phyloP scores from a whole-genome alignment of 1,139 yeast genomes.

The Yamadazyma songkhlaensis region DNA sequence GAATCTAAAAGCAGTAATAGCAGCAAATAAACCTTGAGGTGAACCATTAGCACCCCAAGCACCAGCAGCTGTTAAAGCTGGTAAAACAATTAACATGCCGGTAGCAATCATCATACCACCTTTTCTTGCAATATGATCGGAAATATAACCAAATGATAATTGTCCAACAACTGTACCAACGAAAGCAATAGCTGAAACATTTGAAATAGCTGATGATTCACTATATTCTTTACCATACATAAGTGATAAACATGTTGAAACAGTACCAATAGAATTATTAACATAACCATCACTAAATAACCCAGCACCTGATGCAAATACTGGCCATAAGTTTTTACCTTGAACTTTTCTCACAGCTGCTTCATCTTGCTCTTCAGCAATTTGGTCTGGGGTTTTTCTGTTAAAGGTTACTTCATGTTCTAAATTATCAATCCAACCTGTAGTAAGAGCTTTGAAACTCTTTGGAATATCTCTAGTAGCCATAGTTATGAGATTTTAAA shows the following conservation, averaged over 20 bases:
- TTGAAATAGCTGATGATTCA: conserved; percentile 64
- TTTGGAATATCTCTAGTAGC: conserved; percentile 52
- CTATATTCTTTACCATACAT: conserved; percentile 66
- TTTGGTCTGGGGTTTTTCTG: conserved; percentile 24
- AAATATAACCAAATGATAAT: conserved; percentile 70
- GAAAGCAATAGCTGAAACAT: conserved; percentile 85
- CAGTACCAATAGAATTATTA: conserved; percentile 78
- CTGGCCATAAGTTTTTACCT: conserved; percentile 56
- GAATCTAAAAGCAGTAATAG: conserved; percentile 80
- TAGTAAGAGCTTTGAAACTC: conserved; percentile 31
- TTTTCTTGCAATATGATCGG: conserved; percentile 78
- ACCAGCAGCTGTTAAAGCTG: conserved; percentile 76
- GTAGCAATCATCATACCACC: conserved; percentile 79
- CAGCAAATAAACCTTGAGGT: conserved; percentile 69
- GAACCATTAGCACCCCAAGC: conserved; percentile 75
- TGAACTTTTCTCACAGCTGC: conserved; percentile 19
- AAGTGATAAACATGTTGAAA: conserved; percentile 59
- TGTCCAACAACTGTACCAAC: conserved; percentile 85
- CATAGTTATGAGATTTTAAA: conserved; percentile 21
- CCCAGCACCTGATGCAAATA: conserved; percentile 87
- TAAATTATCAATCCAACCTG: conserved; percentile 35
- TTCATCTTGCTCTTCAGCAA: conserved; percentile 17
- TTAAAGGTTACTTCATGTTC: conserved; percentile 22
- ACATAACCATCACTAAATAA: conserved; percentile 89
- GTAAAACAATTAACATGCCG: conserved; percentile 65